These are phyloP conservation scores for Candida sp. DNA, from an alignment of 1,139 yeast genomes.

Conservation along the genomic window DNA sequence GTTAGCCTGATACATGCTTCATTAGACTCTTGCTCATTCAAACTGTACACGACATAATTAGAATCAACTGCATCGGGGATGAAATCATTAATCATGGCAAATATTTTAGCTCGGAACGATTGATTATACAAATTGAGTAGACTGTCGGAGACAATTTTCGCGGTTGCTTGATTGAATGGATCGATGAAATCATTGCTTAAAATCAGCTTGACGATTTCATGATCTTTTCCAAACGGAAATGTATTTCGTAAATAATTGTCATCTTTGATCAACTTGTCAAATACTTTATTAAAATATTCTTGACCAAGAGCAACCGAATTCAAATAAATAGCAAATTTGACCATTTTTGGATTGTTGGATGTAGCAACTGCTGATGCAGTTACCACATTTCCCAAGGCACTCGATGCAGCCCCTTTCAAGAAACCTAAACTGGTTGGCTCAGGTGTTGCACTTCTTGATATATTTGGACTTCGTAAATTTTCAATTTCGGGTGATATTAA, in stretches of 20 bases:
- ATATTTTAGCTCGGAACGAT: slow-evolving; percentile 48
- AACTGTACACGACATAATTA: slow-evolving; percentile 30
- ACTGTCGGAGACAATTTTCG: slow-evolving; percentile 50
- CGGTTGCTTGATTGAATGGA: slow-evolving; percentile 39
- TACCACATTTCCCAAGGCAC: slow-evolving; percentile 46
- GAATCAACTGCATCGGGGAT: slow-evolving; percentile 51
- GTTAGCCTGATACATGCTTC: slow-evolving; percentile 43
- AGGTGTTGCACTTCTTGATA: slow-evolving; percentile 34
- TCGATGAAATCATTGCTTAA: slow-evolving; percentile 33
- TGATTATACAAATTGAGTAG: slow-evolving; percentile 57
- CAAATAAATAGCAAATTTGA: slow-evolving; percentile 50
- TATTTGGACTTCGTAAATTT: slow-evolving; percentile 20
- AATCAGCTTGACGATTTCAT: slow-evolving; percentile 36
- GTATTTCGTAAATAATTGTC: slow-evolving; percentile 30
- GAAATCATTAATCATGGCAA: slow-evolving; percentile 48
- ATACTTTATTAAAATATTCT: slow-evolving; percentile 49
- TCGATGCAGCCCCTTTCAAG: slow-evolving; percentile 41
- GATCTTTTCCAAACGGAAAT: slow-evolving; percentile 58
- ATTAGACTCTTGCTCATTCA: slow-evolving; percentile 27
- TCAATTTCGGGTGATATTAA: slow-evolving; percentile 19
- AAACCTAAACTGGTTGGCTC: slow-evolving; percentile 36
- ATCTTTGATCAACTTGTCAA: slow-evolving; percentile 30
- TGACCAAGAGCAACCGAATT: slow-evolving; percentile 62
- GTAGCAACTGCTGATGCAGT: slow-evolving; percentile 22
- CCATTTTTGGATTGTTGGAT: slow-evolving; percentile 32